Percentiles rank a stretch among this genome's conserved stretches.
Conservation (phyloP, 441 rosid genomes). For the Populus hybrid region DNA sequence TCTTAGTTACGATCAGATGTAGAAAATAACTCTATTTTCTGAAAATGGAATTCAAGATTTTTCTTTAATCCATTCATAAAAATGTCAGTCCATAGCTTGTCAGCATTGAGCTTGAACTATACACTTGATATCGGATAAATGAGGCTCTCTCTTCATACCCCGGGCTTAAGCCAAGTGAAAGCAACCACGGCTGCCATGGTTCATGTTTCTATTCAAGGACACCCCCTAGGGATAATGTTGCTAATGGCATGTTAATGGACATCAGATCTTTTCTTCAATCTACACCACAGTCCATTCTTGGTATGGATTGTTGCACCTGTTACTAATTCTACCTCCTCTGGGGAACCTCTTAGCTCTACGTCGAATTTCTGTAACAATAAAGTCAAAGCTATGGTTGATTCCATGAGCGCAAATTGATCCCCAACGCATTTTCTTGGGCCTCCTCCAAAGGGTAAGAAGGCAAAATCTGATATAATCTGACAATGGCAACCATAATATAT, state of each 20-base stretch:
- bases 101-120: too few species aligned
- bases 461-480: constrained; percentile 81
- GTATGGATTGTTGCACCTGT: constrained; percentile 94
- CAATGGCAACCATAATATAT: constrained; percentile 10
- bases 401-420: constrained; percentile 95
- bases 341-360: constrained; percentile 63
- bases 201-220: neutral
- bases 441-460: constrained; percentile 90
- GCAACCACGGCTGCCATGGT: too few species aligned
- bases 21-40: too few species aligned
- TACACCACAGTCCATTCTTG: constrained; percentile 84
- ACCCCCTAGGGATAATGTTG: neutral
- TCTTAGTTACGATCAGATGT: too few species aligned
- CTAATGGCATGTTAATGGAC: neutral
- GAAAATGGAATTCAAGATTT: too few species aligned
- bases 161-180: too few species aligned
- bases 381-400: constrained; percentile 73
- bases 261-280: constrained; percentile 56
- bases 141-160: too few species aligned
- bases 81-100: too few species aligned
- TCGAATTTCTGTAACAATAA: constrained; percentile 74
- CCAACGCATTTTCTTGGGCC: constrained; percentile 94
- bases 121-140: too few species aligned
- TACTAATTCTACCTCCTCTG: constrained; percentile 73
- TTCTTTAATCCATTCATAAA: too few species aligned